A percentile compares a stretch with the other conserved stretches of the same genome.
Evolutionary conservation across 2,329 filamentous ascomycete genomes (phyloP).

Genomic region (Epichloe gansuensis): DNA sequence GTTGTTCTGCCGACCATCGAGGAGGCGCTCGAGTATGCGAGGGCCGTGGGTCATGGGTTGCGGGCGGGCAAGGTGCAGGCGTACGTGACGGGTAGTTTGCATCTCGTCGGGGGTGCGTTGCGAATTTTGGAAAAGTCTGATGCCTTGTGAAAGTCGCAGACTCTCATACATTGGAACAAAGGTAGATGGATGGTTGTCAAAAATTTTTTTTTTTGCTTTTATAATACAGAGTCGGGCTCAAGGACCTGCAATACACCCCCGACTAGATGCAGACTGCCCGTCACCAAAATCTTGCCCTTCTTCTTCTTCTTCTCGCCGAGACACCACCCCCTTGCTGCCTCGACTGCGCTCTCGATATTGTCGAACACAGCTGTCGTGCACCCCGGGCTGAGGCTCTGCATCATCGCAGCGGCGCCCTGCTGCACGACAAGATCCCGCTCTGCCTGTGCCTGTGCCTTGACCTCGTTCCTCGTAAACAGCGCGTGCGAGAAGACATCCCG

Average conservation of each 20-base stretch:
- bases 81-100: conserved; percentile 49
- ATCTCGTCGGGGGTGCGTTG: conserved; percentile 45
- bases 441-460: conserved; percentile 2
- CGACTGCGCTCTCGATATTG: conserved; percentile 60
- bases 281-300: conserved; percentile 48
- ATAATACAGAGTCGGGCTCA: conserved; percentile 32
- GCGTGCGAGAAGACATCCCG: conserved; percentile 51
- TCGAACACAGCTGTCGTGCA: conserved; percentile 39
- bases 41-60: conserved; percentile 20
- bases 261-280: conserved; percentile 74
- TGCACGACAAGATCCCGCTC: conserved; percentile 46
- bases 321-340: conserved; percentile 33
- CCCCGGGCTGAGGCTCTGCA: conserved; percentile 40
- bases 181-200: no score
- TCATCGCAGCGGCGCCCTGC: conserved; percentile 46
- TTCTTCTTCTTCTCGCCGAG: conserved; percentile 13
- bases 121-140: conserved; percentile 35
- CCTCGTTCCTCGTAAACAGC: conserved; percentile 68
- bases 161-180: no score
- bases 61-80: conserved; percentile 29
- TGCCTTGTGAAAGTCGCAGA: conserved; percentile 20
- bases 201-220: background rate
- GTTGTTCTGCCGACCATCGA: conserved; percentile 39
- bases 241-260: conserved; percentile 65
- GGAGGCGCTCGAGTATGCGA: conserved; percentile 37